A percentile compares a stretch with the other conserved stretches of the same genome.
Evolutionary conservation across 2,329 filamentous ascomycete species (phyloP).

Genomic region (Colletotrichum orbiculare): DNA sequence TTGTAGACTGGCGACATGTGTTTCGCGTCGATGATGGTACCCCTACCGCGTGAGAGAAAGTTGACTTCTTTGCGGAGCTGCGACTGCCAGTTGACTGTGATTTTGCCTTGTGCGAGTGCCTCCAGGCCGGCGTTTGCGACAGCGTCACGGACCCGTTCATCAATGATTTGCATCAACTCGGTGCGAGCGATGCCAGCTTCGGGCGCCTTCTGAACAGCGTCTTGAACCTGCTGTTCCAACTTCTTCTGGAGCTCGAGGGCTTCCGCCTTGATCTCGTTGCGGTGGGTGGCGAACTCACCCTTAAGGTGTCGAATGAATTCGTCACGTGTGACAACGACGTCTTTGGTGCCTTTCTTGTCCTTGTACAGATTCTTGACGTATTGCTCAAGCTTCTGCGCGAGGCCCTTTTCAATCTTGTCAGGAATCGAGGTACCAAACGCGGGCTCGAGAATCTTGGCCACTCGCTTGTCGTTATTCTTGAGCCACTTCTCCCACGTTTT

Average conservation of each 20-base stretch:
- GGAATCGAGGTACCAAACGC: constrained; percentile 40
- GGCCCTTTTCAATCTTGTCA: constrained; percentile 46
- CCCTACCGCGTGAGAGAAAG: constrained; percentile 74
- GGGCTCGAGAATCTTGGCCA: constrained; percentile 39
- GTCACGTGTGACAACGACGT: constrained; percentile 56
- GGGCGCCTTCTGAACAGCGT: constrained; percentile 38
- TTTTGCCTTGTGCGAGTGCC: constrained; percentile 58
- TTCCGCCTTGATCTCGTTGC: constrained; percentile 53
- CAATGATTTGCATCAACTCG: constrained; percentile 55
- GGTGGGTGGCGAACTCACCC: constrained; percentile 51
- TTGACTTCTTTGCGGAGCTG: constrained; percentile 72
- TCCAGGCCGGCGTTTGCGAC: constrained; percentile 59
- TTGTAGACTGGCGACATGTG: constrained; percentile 70
- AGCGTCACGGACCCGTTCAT: constrained; percentile 54
- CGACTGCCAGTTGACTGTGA: constrained; percentile 55
- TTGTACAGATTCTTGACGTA: constrained; percentile 51
- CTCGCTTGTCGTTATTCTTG: constrained; percentile 58
- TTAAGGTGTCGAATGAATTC: constrained; percentile 60
- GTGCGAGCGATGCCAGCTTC: constrained; percentile 49
- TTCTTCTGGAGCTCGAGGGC: constrained; percentile 50
- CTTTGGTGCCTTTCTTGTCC: constrained; percentile 43
- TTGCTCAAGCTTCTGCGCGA: constrained; percentile 46
- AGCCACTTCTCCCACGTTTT: constrained; percentile 65
- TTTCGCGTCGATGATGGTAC: constrained; percentile 70
- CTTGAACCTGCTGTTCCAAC: constrained; percentile 47